Evolutionary conservation across 805 yeast species (phyloP).

Genomic region (Candida broadrunensis): DNA sequence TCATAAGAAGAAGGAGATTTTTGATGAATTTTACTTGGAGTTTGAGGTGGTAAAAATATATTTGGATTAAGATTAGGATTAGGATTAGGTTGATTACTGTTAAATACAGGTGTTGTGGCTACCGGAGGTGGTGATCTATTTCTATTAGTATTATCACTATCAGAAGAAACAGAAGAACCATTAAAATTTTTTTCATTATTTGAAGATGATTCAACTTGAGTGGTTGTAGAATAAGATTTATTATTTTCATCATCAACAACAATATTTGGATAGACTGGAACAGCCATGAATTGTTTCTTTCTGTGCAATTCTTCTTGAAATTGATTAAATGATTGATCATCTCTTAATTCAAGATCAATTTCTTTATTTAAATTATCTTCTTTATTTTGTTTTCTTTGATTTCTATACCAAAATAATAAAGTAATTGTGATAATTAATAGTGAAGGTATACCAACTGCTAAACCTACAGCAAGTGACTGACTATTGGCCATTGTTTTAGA

Average conservation of each 20-base stretch:
- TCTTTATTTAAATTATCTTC: slow-evolving; percentile 29
- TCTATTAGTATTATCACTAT: neutral
- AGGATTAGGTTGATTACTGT: neutral
- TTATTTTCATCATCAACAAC: neutral
- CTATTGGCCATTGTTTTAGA: slow-evolving; percentile 14
- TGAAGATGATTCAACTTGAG: neutral
- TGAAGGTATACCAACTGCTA: slow-evolving; percentile 41
- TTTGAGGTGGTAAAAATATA: slow-evolving; percentile 2
- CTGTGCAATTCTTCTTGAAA: slow-evolving; percentile 37
- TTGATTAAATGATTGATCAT: slow-evolving; percentile 31
- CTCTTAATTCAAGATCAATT: slow-evolving; percentile 34
- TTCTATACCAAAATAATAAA: slow-evolving; percentile 24
- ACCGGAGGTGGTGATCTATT: neutral
- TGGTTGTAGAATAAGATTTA: neutral
- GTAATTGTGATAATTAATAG: slow-evolving; percentile 23
- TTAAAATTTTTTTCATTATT: neutral
- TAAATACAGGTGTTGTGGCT: neutral
- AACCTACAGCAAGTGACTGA: slow-evolving; percentile 35
- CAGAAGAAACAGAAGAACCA: neutral
- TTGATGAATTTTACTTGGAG: slow-evolving; percentile 7
- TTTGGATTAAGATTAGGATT: too few species aligned
- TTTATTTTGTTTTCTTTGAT: slow-evolving; percentile 24
- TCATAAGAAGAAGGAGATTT: slow-evolving; percentile 32
- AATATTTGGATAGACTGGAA: neutral
- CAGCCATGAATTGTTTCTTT: slow-evolving; percentile 5